These are phyloP conservation scores for Phytophthora gonapodyides DNA, from an alignment of 352 stramenopile genomes.

Conservation along the genomic window DNA sequence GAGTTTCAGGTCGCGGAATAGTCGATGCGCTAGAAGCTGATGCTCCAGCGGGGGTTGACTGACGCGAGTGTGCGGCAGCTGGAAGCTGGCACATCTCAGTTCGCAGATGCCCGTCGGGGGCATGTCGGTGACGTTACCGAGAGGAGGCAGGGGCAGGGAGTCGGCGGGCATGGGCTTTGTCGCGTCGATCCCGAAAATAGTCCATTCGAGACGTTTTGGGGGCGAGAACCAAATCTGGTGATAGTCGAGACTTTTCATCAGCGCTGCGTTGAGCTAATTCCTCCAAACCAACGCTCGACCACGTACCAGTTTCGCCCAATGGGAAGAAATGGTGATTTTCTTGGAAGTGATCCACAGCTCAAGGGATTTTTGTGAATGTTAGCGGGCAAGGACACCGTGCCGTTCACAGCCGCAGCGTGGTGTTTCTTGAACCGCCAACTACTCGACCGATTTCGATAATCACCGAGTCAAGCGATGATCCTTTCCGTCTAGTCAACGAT, in stretches of 20 bases:
- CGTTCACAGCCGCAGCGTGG: constrained; percentile 15
- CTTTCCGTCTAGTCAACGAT: too few relatives aligned
- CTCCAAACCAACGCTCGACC: constrained; percentile 6
- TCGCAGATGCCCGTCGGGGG: too few relatives aligned
- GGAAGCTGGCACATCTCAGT: too few relatives aligned
- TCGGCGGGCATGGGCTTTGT: too few relatives aligned
- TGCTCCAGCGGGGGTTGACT: too few relatives aligned
- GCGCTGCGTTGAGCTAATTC: constrained; percentile 5
- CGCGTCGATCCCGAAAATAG: not conserved
- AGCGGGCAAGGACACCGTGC: not conserved
- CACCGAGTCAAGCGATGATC: too few relatives aligned
- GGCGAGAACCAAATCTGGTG: constrained; percentile 12
- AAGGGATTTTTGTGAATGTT: constrained; percentile 24
- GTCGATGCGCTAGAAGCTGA: too few relatives aligned
- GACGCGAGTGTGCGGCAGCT: too few relatives aligned
- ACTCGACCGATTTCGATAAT: too few relatives aligned
- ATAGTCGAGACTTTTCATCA: constrained; percentile 5
- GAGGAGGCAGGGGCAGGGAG: too few relatives aligned
- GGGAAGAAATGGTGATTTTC: constrained; percentile 4
- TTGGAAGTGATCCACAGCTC: constrained; percentile 17
- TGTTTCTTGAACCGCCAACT: constrained; percentile 15
- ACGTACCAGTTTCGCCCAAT: constrained; percentile 6
- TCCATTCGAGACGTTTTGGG: constrained; percentile 17
- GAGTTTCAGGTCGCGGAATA: too few relatives aligned
- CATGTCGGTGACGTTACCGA: too few relatives aligned